These are phyloP conservation scores for Glycyrrhiza uralensis DNA, from an alignment of 306 rosid genomes.

Conservation along the genomic window DNA sequence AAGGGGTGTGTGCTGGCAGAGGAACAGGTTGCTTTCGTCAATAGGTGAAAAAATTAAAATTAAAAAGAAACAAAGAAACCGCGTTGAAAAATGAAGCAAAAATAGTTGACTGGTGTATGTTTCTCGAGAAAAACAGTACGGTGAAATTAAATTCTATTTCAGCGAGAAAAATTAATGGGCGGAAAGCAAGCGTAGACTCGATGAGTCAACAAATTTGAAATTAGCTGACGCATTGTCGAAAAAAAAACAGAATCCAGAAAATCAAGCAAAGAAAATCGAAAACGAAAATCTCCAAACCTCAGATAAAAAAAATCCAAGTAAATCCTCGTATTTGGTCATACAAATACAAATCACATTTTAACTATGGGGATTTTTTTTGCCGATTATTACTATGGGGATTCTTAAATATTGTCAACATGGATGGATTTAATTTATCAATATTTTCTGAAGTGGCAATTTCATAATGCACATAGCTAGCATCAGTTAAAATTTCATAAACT, in stretches of 20 bases:
- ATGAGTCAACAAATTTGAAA: slow-evolving; percentile 25
- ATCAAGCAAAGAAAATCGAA: not conserved
- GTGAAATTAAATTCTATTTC: not conserved
- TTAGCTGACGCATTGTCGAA: not conserved
- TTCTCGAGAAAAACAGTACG: slow-evolving; percentile 8
- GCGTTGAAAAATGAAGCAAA: slow-evolving; percentile 3
- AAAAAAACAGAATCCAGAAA: no score
- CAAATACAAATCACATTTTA: not conserved
- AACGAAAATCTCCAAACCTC: no score
- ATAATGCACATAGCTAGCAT: not conserved
- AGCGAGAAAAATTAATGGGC: not conserved
- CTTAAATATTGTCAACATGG: not conserved
- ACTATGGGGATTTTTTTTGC: no score
- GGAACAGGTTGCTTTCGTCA: not conserved
- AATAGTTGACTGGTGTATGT: slow-evolving; percentile 15
- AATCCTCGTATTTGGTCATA: not conserved
- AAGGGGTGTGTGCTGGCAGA: not conserved
- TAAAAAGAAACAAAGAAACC: not conserved
- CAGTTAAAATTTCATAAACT: not conserved
- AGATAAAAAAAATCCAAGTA: no score
- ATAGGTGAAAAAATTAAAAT: not conserved
- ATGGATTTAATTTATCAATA: no score
- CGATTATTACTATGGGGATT: no score
- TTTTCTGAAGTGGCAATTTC: not conserved
- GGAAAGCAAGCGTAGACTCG: not conserved